Conservation (phyloP, 805 yeast genomes). For the Nematodospora valgi region DNA sequence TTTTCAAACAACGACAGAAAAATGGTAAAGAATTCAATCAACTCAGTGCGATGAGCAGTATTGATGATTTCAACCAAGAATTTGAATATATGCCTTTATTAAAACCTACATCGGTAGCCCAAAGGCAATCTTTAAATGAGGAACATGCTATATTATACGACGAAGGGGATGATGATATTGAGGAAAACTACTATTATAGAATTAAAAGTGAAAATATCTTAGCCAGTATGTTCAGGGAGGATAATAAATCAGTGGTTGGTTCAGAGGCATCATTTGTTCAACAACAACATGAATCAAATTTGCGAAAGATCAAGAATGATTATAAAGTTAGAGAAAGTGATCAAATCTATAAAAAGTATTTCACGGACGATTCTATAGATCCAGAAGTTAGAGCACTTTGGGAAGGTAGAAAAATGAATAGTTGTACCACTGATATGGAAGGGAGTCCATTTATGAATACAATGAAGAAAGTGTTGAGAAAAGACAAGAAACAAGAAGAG, state of each 20-base stretch:
- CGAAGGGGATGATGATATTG: slow-evolving; percentile 12
- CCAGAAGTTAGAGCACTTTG: slow-evolving; percentile 51
- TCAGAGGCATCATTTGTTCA: not conserved
- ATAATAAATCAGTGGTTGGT: not conserved
- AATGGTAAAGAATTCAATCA: slow-evolving; percentile 1
- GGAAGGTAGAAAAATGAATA: slow-evolving; percentile 39
- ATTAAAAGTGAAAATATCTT: slow-evolving; percentile 12
- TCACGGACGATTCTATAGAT: slow-evolving; percentile 41
- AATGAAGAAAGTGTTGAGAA: not conserved
- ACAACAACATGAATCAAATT: slow-evolving; percentile 6
- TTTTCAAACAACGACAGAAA: slow-evolving; percentile 13
- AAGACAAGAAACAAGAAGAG: slow-evolving; percentile 2
- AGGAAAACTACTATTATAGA: slow-evolving; percentile 13
- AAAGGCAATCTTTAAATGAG: not conserved
- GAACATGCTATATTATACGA: slow-evolving; percentile 2
- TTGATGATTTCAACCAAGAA: slow-evolving; percentile 19
- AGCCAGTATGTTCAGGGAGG: not conserved
- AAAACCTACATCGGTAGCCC: not conserved
- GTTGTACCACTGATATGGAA: slow-evolving; percentile 1
- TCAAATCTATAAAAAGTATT: slow-evolving; percentile 41
- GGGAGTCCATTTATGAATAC: not conserved
- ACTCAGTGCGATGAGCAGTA: not conserved
- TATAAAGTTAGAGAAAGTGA: slow-evolving; percentile 64
- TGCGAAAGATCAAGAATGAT: slow-evolving; percentile 33
- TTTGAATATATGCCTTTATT: slow-evolving; percentile 25